Evolutionary conservation across 495 filamentous ascomycete genomes (phyloP).

Genomic region (Aspergillus heteromorphus): DNA sequence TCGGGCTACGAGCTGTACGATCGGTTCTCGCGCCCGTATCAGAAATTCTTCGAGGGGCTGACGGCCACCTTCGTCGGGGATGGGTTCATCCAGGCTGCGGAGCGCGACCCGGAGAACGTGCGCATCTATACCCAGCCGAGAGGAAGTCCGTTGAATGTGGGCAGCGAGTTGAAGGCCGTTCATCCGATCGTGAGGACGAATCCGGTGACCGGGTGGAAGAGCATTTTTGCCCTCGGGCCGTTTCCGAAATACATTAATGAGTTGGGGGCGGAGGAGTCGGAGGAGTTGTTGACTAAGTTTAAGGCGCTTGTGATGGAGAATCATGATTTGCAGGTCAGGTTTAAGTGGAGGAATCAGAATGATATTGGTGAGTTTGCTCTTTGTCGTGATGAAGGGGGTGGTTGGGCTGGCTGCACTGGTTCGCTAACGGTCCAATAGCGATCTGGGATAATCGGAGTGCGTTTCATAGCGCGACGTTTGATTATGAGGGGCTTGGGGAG

Average conservation of each 20-base stretch:
- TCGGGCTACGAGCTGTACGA: conserved; percentile 77
- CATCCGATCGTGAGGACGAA: conserved; percentile 79
- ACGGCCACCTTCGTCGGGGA: conserved; percentile 63
- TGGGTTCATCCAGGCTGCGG: conserved; percentile 52
- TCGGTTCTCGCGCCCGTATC: conserved; percentile 59
- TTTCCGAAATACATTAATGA: conserved; percentile 61
- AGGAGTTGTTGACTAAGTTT: conserved; percentile 59
- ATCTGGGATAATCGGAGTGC: conserved; percentile 77
- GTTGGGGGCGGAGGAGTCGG: conserved; percentile 59
- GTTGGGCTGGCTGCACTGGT: too few species aligned
- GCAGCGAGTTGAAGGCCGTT: conserved; percentile 53
- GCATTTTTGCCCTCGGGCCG: conserved; percentile 58
- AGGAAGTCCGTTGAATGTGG: conserved; percentile 65
- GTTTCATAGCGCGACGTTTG: conserved; percentile 67
- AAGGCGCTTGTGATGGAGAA: conserved; percentile 62
- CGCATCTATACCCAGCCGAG: conserved; percentile 50
- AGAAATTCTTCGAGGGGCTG: conserved; percentile 56
- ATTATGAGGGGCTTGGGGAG: conserved; percentile 55
- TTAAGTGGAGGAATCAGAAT: conserved; percentile 55
- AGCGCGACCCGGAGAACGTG: conserved; percentile 37
- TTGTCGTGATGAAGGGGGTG: too few species aligned
- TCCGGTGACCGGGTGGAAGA: conserved; percentile 79
- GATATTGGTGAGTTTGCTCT: conserved; percentile 43
- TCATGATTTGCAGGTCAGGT: conserved; percentile 74
- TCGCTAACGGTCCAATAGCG: conserved; percentile 28